Evolutionary conservation across 805 yeast species (phyloP), one percentile per base, ranked within the genome.

Genomic region (Pichia gijzeniarum): DNA sequence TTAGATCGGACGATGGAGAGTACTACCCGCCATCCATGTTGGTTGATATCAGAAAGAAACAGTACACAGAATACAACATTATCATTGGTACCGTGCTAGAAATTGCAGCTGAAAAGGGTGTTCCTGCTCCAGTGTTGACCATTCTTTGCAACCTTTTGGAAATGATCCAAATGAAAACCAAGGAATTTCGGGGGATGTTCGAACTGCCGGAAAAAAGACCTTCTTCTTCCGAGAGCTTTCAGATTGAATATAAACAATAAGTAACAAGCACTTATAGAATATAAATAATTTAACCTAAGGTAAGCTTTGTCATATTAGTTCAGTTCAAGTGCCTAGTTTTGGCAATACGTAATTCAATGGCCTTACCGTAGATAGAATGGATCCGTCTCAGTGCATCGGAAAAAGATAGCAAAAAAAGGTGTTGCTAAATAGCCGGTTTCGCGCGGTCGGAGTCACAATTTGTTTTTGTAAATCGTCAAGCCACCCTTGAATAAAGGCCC

Each of bases 1-100:
- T 69, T 35, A 73, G 71, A 52, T 64, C 70, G 21, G 70, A 67
- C 50, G 72, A 64, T 28, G 64, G 63, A 8, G 62, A 55, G 38
- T 63, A 67, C 57, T 73, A 70, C 45, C 60, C 71, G 28, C 76
- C 76, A 5, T 73, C 77, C 10, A 73, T 73, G 77, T 56, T 69
- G 40, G 68, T 73, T n/a, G 77, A 73, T 49, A 56, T 63, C 18
- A 58, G 70, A 50, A 68, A 72, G 48, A 65, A 64, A n/a, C 65
- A 71, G 40, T 64, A 62, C 43, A 62, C 68, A 43, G 78, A 73
- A 55, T 64, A 69, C 47, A 70, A 68, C 40, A 65, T 64, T 25
- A 70, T 73, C 41, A 45, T 73, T 34, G 76, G 76, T 20, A 73
- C 71, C 28, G 67, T 66, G n/a, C 47, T 63, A 43, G 57, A 54